Evolutionary conservation across 768 basidiomycete species (phyloP), one percentile per base, ranked within the genome.

Genomic region (Calocera viscosa): DNA sequence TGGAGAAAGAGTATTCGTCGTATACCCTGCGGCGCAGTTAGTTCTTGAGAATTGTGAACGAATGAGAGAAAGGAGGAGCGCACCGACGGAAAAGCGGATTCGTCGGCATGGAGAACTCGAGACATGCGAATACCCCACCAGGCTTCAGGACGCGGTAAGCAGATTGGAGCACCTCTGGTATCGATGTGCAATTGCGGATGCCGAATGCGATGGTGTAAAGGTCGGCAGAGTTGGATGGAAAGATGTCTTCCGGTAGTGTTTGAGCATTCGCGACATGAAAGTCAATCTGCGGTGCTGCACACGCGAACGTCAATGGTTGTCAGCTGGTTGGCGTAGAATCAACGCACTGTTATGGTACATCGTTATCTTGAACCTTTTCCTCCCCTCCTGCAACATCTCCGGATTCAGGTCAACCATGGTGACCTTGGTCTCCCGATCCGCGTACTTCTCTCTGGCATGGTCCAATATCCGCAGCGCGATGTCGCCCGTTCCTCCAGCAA

Each of bases 201-300:
- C 96, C 95, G 72, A 99, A 99, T 0, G 96, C 93, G 75, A 99
- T 97, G 30, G 96, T 99, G 79, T 99, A 99, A 19, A 97, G 79
- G 78, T 99, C 94, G 70, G 94, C 92, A 19, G 90, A 84, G 75
- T 91, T 86, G 72, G 89, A 84, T 3, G 82, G 79, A 75, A 99
- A 94, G 66, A 83, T 79, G 3, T 82, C 79, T 40, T 77, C 69
- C 0, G 87, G 82, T 19, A 99, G 78, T 14, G 80, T 81, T 74
- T 98, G 94, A 1, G 96, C 96, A 73, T 99, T 97, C 38, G 88
- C 90, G 74, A 95, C 90, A 68, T 88, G 86, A 76, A 99, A 98
- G 17, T 87, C 84, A 69, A 99, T 84, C 78, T 96, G 94, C 16
- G 92, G 90, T 24, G 94, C 94, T 96, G 71, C 12, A 41, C 35